Percentiles rank a stretch among this genome's conserved stretches.
These are phyloP conservation scores for Apophysomyces variabilis DNA, from an alignment of 371 early-diverging fungal genomes.

Conservation along the genomic window DNA sequence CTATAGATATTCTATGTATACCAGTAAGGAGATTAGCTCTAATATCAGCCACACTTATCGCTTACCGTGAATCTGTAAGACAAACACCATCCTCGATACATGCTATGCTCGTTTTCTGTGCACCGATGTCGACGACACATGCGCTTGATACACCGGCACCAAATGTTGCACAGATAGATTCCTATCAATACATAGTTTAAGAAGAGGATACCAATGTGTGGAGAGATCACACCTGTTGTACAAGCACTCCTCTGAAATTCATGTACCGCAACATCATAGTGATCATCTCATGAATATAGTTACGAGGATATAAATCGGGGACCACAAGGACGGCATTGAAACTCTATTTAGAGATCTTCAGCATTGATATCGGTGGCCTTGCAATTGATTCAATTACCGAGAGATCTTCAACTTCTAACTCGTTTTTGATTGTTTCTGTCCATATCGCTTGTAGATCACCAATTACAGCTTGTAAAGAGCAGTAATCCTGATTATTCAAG, in stretches of 20 bases:
- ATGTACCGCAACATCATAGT: constrained; percentile 74
- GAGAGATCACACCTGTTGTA: constrained; percentile 61
- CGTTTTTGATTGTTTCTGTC: constrained; percentile 70
- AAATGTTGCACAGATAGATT: constrained; percentile 82
- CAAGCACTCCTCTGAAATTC: constrained; percentile 74
- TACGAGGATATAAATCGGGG: constrained; percentile 74
- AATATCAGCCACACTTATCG: neutral
- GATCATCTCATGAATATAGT: constrained; percentile 67
- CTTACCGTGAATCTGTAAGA: constrained; percentile 66
- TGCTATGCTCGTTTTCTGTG: constrained; percentile 81
- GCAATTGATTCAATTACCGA: neutral
- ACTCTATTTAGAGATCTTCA: constrained; percentile 28
- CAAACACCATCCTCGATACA: constrained; percentile 90
- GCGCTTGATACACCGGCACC: constrained; percentile 89
- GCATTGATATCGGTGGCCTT: neutral
- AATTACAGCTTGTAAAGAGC: constrained; percentile 63
- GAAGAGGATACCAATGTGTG: neutral
- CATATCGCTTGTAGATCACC: constrained; percentile 83
- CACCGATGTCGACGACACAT: constrained; percentile 91
- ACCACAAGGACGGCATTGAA: constrained; percentile 79
- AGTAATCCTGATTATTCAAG: constrained; percentile 77
- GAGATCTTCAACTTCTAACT: constrained; percentile 65
- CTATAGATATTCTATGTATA: constrained; percentile 29
- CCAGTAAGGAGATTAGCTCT: neutral
- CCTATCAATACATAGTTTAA: constrained; percentile 33